Evolutionary conservation across 495 filamentous ascomycete species (phyloP).

Genomic region (Jackrogersella minutella): DNA sequence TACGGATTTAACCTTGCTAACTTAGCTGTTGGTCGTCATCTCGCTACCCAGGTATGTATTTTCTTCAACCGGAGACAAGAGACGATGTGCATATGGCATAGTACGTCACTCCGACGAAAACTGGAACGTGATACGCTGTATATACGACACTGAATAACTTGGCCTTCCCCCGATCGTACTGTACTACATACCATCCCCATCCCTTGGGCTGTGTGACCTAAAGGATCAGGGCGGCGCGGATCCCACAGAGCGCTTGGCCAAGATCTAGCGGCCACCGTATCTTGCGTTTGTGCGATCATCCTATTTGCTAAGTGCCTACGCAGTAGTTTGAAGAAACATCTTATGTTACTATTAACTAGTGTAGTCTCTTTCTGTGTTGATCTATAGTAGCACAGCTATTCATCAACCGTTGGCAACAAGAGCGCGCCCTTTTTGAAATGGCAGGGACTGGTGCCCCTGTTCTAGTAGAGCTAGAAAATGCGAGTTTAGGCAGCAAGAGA

Average conservation of each 20-base stretch:
- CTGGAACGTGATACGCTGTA: conserved; percentile 3
- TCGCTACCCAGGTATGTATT: neutral
- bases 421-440: conserved; percentile 1
- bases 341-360: no score
- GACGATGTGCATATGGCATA: neutral
- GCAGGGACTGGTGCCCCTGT: neutral
- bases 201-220: conserved; percentile 1
- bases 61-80: neutral
- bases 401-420: neutral
- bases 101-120: neutral
- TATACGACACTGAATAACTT: neutral
- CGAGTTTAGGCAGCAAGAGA: neutral
- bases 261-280: conserved; percentile 18
- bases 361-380: conserved; percentile 13
- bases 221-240: neutral
- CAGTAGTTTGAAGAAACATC: neutral
- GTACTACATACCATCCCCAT: no score
- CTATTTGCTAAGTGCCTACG: no score
- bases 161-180: no score
- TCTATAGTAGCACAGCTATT: conserved; percentile 22
- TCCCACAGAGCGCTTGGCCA: neutral
- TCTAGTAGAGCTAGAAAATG: neutral
- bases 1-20: conserved; percentile 13
- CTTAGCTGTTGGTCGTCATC: neutral
- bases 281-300: conserved; percentile 13